Conservation (phyloP, 441 rosid genomes). For the Breynia disticha region DNA sequence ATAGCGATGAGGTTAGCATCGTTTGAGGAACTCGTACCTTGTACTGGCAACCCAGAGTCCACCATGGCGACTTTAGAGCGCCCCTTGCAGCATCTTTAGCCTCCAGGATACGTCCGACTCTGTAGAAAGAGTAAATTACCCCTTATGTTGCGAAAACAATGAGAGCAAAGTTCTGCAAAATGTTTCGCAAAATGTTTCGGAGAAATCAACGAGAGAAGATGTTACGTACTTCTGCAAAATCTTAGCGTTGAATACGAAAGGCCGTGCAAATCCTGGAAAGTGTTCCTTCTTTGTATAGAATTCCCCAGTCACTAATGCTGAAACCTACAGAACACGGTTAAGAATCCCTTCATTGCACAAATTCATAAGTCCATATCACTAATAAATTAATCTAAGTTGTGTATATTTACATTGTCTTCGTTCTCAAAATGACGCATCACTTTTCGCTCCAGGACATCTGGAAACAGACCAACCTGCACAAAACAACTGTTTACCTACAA, state of each 20-base stretch:
- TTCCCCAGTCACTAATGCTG: slow-evolving; percentile 81
- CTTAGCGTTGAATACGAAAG: slow-evolving; percentile 71
- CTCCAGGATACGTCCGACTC: slow-evolving; percentile 60
- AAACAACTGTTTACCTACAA: slow-evolving; percentile 8
- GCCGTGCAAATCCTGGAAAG: slow-evolving; percentile 81
- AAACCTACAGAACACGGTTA: slow-evolving; percentile 42
- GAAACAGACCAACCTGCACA: slow-evolving; percentile 85
- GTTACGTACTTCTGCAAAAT: slow-evolving; percentile 60
- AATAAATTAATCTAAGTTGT: slow-evolving; percentile 7
- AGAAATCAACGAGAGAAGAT: slow-evolving; percentile 7
- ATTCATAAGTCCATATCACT: slow-evolving; percentile 6
- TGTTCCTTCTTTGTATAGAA: slow-evolving; percentile 62
- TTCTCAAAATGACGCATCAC: slow-evolving; percentile 55
- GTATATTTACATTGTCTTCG: slow-evolving; percentile 67
- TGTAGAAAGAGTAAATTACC: slow-evolving; percentile 15
- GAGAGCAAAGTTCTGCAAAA: too few species aligned
- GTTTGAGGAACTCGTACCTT: slow-evolving; percentile 29
- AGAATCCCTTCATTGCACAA: slow-evolving; percentile 10
- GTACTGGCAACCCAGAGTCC: slow-evolving; percentile 83
- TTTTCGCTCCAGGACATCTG: slow-evolving; percentile 70
- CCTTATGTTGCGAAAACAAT: slow-evolving; percentile 2
- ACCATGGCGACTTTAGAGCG: slow-evolving; percentile 85
- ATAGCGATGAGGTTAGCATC: not conserved
- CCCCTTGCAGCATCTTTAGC: slow-evolving; percentile 95
- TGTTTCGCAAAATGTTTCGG: too few species aligned